Evolutionary conservation across 179 eudicot genomes (phyloP), one percentile per base, ranked within the genome.

Genomic region (Camellia oleifera): DNA sequence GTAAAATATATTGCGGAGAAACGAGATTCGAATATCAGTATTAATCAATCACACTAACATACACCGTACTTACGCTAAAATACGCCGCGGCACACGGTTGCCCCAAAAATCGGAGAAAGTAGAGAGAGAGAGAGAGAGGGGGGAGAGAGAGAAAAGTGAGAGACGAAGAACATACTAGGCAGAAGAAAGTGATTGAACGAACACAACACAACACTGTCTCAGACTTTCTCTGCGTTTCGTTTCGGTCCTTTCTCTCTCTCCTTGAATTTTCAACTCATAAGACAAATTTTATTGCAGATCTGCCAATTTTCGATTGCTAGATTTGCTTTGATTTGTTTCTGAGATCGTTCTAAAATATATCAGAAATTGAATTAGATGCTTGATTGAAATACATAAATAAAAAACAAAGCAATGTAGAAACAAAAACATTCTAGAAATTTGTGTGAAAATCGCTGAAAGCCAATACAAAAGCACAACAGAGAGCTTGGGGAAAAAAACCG

Each of bases 161-260:
- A 62, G 58, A 54, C 44, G 69, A 60, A 4, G 78, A 64, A 48
- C 46, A 20, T 0, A 46, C 15, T 23, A 10, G n/a, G 56, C 64
- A 40, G 64, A 10, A 56, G 80, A 78, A 68, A 78, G 79, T 5
- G 78, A 80, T 80, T 75, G 75, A 46, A 75, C 79, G 67, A 56
- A 18, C 74, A 32, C 7, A 23, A 23, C 63, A 48, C 7, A 69
- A 61, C 67, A 45, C 58, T 32, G 7, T 12, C 58, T 54, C 52
- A 48, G 52, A 7, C 44, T 14, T 13, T 78, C 23, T 54, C 56
- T 9, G 17, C 17, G 45, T 61, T 66, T 50, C 17, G 13, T 12
- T 10, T 32, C 1, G 40, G 46, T 42, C 48, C 65, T 15, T n/a
- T 52, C 26, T 74, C 52, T 58, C 12, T 58, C 12, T 53, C 64